phyloP scores from a whole-genome alignment of 148 eudicot species.

The Fagopyrum esculentum region DNA sequence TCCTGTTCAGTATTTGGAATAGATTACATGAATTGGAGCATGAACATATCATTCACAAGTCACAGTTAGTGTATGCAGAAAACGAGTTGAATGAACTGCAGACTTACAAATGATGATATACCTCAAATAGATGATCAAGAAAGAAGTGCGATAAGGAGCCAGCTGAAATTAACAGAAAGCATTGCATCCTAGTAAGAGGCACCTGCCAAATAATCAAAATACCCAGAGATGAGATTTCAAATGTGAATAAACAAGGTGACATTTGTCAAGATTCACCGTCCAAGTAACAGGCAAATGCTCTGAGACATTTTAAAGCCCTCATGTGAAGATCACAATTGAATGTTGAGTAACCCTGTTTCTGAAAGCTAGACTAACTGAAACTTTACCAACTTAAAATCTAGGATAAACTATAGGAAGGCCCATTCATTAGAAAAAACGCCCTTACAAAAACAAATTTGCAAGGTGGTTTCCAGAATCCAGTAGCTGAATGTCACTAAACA shows the following conservation, averaged over 20 bases:
- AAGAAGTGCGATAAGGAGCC: conserved; percentile 94
- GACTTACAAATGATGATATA: conserved; percentile 15
- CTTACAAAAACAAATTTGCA: not conserved
- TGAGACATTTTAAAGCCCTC: not conserved
- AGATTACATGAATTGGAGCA: not conserved
- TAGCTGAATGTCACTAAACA: not conserved
- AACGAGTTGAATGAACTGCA: not conserved
- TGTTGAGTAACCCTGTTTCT: not conserved
- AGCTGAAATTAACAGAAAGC: conserved; percentile 62
- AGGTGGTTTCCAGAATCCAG: not conserved
- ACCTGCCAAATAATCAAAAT: conserved; percentile 30
- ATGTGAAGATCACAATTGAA: not conserved
- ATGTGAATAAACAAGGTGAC: not conserved
- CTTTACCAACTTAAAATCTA: not conserved
- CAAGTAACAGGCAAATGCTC: no score
- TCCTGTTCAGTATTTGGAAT: conserved; percentile 26
- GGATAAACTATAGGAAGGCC: not conserved
- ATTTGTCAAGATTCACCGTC: no score
- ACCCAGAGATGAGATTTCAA: not conserved
- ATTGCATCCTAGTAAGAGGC: conserved; percentile 58
- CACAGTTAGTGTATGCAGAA: no score
- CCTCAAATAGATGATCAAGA: conserved; percentile 88
- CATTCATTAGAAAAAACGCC: not conserved
- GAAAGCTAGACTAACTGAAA: not conserved
- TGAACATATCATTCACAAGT: no score